These are phyloP conservation scores for Penicillium sp. DNA, from an alignment of 2,329 filamentous ascomycete species.

Conservation along the genomic window DNA sequence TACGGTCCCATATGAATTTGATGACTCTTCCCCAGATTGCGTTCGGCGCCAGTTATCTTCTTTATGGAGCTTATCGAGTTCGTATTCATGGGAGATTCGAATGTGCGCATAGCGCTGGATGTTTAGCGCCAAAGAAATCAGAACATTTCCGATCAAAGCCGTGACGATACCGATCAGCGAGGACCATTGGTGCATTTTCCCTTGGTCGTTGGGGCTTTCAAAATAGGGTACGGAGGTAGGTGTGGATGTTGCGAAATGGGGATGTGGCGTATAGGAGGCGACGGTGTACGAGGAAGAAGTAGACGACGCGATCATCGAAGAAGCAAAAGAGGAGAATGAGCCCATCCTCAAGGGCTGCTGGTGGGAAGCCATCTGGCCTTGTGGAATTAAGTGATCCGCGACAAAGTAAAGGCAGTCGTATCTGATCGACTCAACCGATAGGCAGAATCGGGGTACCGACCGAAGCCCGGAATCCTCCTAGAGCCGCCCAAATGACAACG, in stretches of 20 bases:
- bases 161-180: constrained; percentile 93
- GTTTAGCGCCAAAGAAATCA: constrained; percentile 94
- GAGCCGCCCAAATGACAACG: constrained; percentile 6
- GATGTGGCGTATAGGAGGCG: constrained; percentile 17
- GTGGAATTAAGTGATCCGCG: background rate
- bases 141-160: constrained; percentile 85
- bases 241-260: constrained; percentile 12
- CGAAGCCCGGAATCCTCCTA: constrained; percentile 1
- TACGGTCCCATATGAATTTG: constrained; percentile 48
- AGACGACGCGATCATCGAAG: constrained; percentile 24
- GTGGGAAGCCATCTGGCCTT: constrained; percentile 24
- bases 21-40: constrained; percentile 12
- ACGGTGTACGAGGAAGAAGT: constrained; percentile 11
- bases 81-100: constrained; percentile 70
- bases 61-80: constrained; percentile 57
- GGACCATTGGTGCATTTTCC: constrained; percentile 63
- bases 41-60: constrained; percentile 55
- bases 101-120: constrained; percentile 96
- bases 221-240: constrained; percentile 16
- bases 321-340: constrained; percentile 28
- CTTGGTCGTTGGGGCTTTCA: constrained; percentile 20
- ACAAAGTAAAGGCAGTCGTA: background rate
- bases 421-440: constrained; percentile 1
- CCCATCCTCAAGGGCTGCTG: constrained; percentile 29
- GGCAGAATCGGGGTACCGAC: constrained; percentile 4